Evolutionary conservation across 768 basidiomycete species (phyloP).

Genomic region (Agrocybe chaxingu): DNA sequence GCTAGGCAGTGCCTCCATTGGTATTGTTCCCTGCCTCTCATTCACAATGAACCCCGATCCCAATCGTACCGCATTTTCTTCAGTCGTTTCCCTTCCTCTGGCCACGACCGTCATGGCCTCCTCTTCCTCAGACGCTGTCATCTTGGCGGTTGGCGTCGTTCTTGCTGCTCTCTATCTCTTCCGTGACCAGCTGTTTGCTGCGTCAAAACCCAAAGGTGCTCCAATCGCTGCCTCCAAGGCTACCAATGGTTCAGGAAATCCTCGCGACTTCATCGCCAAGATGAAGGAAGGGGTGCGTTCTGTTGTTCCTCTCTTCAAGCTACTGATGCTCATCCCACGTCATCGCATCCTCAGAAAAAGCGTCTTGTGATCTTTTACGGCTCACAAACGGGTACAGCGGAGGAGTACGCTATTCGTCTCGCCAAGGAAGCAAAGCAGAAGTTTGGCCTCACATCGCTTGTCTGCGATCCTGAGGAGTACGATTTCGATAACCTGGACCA

Average conservation of each 20-base stretch:
- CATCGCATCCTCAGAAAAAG: conserved; percentile 68
- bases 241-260: conserved; percentile 74
- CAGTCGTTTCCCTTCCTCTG: conserved; percentile 34
- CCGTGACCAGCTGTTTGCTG: conserved; percentile 72
- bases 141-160: conserved; percentile 71
- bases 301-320: conserved; percentile 1
- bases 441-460: conserved; percentile 91
- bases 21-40: conserved; percentile 21
- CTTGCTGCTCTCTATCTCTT: conserved; percentile 81
- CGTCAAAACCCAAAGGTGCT: conserved; percentile 59
- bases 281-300: conserved; percentile 87
- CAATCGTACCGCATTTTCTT: conserved; percentile 36
- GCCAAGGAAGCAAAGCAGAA: conserved; percentile 98
- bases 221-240: conserved; percentile 41
- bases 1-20: conserved; percentile 21
- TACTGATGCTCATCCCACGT: conserved; percentile 7
- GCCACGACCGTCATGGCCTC: conserved; percentile 51
- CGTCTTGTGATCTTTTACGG: conserved; percentile 97
- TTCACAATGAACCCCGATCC: conserved; percentile 26
- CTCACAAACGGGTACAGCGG: conserved; percentile 97
- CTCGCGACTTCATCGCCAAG: conserved; percentile 91
- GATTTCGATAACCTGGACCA: conserved; percentile 96
- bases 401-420: conserved; percentile 95
- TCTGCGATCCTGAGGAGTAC: conserved; percentile 98
- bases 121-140: conserved; percentile 67